Base-by-base conservation (phyloP, 1,284 basidiomycete genomes). In the Singerocomus inundabilis region DNA sequence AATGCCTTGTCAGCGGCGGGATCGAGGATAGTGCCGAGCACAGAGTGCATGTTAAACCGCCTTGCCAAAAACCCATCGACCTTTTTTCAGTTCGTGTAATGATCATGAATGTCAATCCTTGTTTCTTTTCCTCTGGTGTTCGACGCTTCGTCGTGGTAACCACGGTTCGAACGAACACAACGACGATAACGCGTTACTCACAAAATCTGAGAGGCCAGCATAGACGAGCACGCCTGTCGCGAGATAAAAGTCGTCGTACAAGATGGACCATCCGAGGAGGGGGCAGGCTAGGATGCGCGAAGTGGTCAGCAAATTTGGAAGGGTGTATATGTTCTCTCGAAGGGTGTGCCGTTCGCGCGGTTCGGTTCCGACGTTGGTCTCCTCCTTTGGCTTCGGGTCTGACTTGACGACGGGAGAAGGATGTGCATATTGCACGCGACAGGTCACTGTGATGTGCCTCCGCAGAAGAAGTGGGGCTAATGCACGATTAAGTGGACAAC, bases 1-100 rank as follows among this genome's bases (percentile, higher is more conserved):
- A 99, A 74, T 24, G 85, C 79, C 72, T 99, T 99, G 79, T 99
- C 96, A 2, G 97, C 96, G 0, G 95, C 93, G 8, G 96, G 96
- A 68, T 99, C 97, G 7, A 98, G 79, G 51, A 99, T 95, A 11
- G 91, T 91, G 10, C 96, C 96, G 31, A 99, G 78, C 10, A 98
- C 93, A 10, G 91, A 88, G 44, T 74, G 79, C 86, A 93, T 88
- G 37, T 89, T 85, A 74, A 80, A 97, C 52, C 80, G 80, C 52
- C 96, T 78, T 1, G 96, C 97, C 42, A 99, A 72, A 67, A 78
- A 97, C 1, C 96, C 96, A 62, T 99, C 96, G 45, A 88, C 79
- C 90, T 21, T 21, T 21, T 95, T 67, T 44, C 44, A 3, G 26
- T 26, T 25, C 29, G 25, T 44, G 21, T 43, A 15, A 43, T 18